A percentile compares a stretch with the other conserved stretches of the same genome.
These are phyloP conservation scores for Citrullus amarus DNA, from an alignment of 306 rosid species.

Conservation along the genomic window DNA sequence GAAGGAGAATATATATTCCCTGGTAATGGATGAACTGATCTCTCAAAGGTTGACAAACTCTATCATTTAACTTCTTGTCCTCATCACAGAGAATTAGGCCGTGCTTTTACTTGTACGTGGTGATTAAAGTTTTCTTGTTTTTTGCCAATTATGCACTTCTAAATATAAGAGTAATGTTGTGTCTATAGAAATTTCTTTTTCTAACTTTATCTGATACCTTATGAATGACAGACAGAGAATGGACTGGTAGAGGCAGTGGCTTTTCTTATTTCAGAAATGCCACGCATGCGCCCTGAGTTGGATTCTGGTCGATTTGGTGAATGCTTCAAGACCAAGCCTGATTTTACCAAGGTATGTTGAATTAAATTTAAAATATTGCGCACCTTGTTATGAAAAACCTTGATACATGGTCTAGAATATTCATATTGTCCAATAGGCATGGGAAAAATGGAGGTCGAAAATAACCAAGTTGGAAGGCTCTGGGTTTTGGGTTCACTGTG, in stretches of 20 bases:
- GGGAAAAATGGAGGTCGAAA: conserved; percentile 92
- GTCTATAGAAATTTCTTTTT: conserved; percentile 11
- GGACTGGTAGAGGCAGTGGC: conserved; percentile 92
- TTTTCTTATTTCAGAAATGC: conserved; percentile 76
- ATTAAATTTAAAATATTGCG: background rate
- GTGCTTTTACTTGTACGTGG: background rate
- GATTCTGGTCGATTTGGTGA: conserved; percentile 58
- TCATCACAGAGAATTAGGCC: background rate
- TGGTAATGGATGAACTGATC: background rate
- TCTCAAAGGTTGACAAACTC: background rate
- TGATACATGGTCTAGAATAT: background rate
- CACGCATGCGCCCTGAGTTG: conserved; percentile 60
- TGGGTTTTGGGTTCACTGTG: conserved; percentile 70
- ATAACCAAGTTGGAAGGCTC: conserved; percentile 75
- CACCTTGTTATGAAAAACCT: background rate
- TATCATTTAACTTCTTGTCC: background rate
- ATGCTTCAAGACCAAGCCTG: conserved; percentile 72
- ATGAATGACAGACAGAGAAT: conserved; percentile 55
- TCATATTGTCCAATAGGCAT: conserved; percentile 45
- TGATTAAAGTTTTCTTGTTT: background rate
- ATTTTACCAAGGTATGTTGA: conserved; percentile 59
- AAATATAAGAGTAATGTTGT: conserved; percentile 3
- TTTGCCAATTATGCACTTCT: background rate
- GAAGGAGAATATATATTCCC: background rate
- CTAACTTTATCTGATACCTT: conserved; percentile 10